Conservation (phyloP, 2,329 filamentous ascomycete species). For the Aspergillus ibericus region DNA sequence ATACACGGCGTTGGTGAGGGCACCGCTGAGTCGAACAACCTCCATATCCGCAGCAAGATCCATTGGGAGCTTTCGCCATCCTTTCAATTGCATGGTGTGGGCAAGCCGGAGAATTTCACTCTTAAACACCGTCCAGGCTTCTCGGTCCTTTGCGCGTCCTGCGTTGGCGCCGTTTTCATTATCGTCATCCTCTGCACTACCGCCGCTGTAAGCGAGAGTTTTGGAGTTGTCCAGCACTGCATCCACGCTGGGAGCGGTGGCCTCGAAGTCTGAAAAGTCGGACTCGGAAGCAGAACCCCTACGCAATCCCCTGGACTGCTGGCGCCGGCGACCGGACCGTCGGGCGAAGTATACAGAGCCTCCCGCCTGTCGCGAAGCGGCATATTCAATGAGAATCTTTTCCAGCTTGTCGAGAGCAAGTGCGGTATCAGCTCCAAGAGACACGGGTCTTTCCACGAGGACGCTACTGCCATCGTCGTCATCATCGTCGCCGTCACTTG, state of each 20-base stretch:
- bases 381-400: constrained; percentile 58
- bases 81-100: constrained; percentile 85
- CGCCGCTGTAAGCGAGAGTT: constrained; percentile 73
- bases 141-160: constrained; percentile 64
- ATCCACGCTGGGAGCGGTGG: constrained; percentile 81
- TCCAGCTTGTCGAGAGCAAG: constrained; percentile 79
- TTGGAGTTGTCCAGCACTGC: constrained; percentile 85
- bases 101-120: constrained; percentile 84
- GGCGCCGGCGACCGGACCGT: constrained; percentile 37
- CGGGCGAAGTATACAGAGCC: constrained; percentile 19
- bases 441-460: constrained; percentile 45
- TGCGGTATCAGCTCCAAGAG: constrained; percentile 66
- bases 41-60: constrained; percentile 45
- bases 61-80: constrained; percentile 78
- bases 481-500: constrained; percentile 26
- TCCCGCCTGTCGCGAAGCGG: constrained; percentile 33
- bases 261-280: constrained; percentile 78
- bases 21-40: constrained; percentile 67
- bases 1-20: constrained; percentile 94
- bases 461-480: constrained; percentile 24
- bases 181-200: constrained; percentile 44
- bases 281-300: constrained; percentile 72
- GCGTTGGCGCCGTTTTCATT: constrained; percentile 48
- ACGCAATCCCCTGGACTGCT: constrained; percentile 33
- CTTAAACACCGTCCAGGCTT: constrained; percentile 85